Percentiles rank a stretch among this genome's conserved stretches.
Evolutionary conservation across 257 asterid genomes (phyloP).

Genomic region (Anisodus tanguticus): DNA sequence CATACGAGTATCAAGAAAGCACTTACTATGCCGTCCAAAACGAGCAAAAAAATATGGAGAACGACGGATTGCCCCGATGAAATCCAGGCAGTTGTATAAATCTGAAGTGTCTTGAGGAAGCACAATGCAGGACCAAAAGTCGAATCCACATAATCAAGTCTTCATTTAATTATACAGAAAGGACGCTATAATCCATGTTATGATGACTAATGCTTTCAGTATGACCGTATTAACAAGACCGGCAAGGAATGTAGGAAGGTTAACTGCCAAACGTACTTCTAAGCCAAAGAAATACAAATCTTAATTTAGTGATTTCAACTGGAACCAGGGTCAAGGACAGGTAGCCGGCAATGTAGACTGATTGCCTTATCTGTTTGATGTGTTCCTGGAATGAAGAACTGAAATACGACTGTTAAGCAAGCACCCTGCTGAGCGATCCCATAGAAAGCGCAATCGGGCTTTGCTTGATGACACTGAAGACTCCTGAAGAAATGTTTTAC

Average conservation of each 20-base stretch:
- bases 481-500: conserved; percentile 88
- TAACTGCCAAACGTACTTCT: background rate
- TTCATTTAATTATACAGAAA: conserved; percentile 13
- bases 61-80: background rate
- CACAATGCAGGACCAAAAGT: background rate
- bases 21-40: background rate
- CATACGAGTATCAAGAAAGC: background rate
- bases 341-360: conserved; percentile 85
- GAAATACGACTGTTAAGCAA: conserved; percentile 80
- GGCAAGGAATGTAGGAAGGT: background rate
- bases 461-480: conserved; percentile 75
- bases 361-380: conserved; percentile 77
- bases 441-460: conserved; percentile 84
- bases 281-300: conserved; percentile 5
- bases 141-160: conserved; percentile 10
- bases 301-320: conserved; percentile 40
- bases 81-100: conserved; percentile 14
- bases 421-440: conserved; percentile 74
- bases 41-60: background rate
- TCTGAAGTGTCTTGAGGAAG: background rate
- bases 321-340: conserved; percentile 91
- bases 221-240: background rate
- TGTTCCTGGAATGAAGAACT: conserved; percentile 88
- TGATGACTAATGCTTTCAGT: background rate
- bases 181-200: conserved; percentile 1